phyloP scores from a whole-genome alignment of 2,329 filamentous ascomycete genomes.

The Xylaria sp. region DNA sequence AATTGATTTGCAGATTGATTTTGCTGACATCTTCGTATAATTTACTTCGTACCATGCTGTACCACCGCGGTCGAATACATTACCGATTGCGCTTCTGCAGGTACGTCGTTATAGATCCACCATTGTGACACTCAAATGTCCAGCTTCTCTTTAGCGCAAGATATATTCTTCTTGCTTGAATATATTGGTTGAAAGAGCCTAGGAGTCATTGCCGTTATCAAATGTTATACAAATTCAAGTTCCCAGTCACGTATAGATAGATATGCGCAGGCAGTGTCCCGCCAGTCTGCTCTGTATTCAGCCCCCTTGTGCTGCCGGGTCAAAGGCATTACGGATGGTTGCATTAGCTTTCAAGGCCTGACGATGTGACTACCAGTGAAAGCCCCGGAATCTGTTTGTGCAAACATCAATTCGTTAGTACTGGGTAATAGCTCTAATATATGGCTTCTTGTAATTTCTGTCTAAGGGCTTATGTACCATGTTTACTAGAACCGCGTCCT shows the following conservation, averaged over 20 bases:
- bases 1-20: not conserved
- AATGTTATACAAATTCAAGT: not conserved
- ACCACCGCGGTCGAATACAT: constrained; percentile 32
- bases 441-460: not conserved
- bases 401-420: not conserved
- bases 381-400: constrained; percentile 8
- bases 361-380: constrained; percentile 14
- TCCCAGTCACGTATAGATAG: no score
- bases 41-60: constrained; percentile 29
- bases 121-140: constrained; percentile 1
- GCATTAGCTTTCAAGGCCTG: constrained; percentile 15
- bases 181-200: not conserved
- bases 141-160: not conserved
- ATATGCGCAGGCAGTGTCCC: not conserved
- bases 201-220: not conserved
- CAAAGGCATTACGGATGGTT: constrained; percentile 22
- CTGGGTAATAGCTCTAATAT: no score
- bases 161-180: not conserved
- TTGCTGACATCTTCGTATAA: constrained; percentile 24
- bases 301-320: not conserved
- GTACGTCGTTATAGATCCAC: constrained; percentile 26
- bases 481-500: no score
- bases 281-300: no score
- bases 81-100: constrained; percentile 29
- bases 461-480: no score